Evolutionary conservation across 2,329 filamentous ascomycete species (phyloP).

Genomic region (Tolypocladium sp.): DNA sequence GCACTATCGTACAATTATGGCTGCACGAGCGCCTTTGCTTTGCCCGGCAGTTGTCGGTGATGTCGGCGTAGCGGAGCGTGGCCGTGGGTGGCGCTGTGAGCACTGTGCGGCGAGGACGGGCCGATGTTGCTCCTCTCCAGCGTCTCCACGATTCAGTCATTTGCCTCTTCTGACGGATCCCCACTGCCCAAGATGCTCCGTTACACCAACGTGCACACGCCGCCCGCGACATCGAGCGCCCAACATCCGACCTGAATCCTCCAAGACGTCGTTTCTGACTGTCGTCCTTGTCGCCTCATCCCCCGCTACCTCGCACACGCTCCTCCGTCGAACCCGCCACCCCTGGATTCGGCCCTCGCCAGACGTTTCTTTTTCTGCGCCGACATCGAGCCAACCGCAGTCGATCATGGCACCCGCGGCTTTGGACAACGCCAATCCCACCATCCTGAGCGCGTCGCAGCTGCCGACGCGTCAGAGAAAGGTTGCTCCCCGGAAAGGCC

Average conservation of each 20-base stretch:
- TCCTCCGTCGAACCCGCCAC: not conserved
- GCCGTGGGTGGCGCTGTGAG: not conserved
- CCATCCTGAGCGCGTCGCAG: constrained; percentile 79
- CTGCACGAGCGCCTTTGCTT: no score
- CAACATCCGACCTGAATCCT: not conserved
- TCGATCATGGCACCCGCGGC: constrained; percentile 15
- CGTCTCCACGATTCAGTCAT: not conserved
- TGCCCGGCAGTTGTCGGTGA: no score
- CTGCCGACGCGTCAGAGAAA: constrained; percentile 66
- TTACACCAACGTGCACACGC: not conserved
- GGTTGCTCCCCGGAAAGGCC: constrained; percentile 33
- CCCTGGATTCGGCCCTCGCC: not conserved
- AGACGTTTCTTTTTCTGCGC: not conserved
- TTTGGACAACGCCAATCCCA: constrained; percentile 80
- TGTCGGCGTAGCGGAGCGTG: not conserved
- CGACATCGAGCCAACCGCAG: not conserved
- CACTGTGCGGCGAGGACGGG: not conserved
- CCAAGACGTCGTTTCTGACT: not conserved
- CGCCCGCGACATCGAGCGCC: not conserved
- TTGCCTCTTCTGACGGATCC: not conserved
- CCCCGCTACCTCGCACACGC: not conserved
- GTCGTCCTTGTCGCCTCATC: not conserved
- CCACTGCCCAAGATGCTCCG: not conserved
- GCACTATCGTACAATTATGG: no score
- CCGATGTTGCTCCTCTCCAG: not conserved